Conservation (phyloP, 192 early-diverging fungal species). For the Backusella morwellensis region DNA sequence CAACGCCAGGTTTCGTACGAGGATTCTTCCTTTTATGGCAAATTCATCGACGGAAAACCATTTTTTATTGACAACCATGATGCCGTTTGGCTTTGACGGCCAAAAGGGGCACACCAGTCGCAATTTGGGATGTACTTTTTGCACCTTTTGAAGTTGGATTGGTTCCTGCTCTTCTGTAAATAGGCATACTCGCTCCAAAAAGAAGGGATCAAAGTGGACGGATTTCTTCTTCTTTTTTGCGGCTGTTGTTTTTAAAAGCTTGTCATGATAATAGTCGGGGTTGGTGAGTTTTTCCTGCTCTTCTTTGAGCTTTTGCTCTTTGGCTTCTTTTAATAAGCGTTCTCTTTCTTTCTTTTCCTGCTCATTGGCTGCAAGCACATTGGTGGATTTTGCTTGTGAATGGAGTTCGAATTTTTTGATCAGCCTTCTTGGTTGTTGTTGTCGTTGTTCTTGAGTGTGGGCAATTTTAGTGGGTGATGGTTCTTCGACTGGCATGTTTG, state of each 20-base stretch:
- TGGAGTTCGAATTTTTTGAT: neutral
- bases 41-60: conserved; percentile 32
- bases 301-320: neutral
- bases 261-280: neutral
- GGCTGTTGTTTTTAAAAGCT: neutral
- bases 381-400: neutral
- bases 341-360: neutral
- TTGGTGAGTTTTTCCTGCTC: neutral
- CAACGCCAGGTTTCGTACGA: conserved; percentile 86
- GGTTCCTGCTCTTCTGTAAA: conserved; percentile 70
- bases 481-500: neutral
- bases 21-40: conserved; percentile 56
- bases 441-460: neutral
- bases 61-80: conserved; percentile 4
- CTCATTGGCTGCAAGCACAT: neutral
- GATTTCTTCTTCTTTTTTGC: conserved; percentile 35
- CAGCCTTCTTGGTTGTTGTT: neutral
- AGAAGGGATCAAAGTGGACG: conserved; percentile 62
- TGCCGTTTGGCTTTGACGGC: neutral
- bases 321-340: neutral
- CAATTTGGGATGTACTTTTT: neutral
- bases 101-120: neutral
- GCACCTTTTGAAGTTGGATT: neutral
- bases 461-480: neutral
- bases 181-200: conserved; percentile 65